Conservation (phyloP, 768 basidiomycete species). For the Mycena maculata region DNA sequence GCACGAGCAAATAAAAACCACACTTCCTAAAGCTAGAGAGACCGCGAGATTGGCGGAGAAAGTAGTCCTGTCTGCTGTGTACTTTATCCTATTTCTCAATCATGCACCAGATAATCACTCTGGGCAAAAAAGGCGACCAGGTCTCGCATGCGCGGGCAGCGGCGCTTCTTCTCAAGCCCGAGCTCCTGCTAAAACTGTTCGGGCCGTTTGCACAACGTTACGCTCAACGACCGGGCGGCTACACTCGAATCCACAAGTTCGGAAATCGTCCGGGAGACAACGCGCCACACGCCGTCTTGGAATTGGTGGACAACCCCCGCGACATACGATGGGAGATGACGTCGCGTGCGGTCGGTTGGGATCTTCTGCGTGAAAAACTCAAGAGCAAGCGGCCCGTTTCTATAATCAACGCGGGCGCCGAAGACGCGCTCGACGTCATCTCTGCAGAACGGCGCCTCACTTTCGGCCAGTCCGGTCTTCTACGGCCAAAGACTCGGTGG, state of each 20-base stretch:
- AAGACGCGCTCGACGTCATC: conserved; percentile 58
- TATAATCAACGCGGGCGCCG: conserved; percentile 64
- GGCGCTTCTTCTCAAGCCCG: conserved; percentile 81
- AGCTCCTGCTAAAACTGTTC: conserved; percentile 86
- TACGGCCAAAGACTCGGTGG: conserved; percentile 77
- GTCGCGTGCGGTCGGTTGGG: conserved; percentile 88
- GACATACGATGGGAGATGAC: conserved; percentile 92
- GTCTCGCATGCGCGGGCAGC: conserved; percentile 78
- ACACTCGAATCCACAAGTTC: conserved; percentile 92
- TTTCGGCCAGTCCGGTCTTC: conserved; percentile 48
- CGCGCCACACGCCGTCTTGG: conserved; percentile 90
- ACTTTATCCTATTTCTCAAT: not conserved
- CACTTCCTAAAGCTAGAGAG: conserved; percentile 94
- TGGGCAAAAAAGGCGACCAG: conserved; percentile 87
- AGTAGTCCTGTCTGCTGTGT: conserved; percentile 51
- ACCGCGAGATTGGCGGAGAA: conserved; percentile 93
- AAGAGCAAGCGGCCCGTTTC: conserved; percentile 54
- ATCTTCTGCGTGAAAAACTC: conserved; percentile 72
- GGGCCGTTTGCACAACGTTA: conserved; percentile 84
- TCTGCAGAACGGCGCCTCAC: conserved; percentile 58
- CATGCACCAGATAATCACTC: conserved; percentile 79
- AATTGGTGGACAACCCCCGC: conserved; percentile 93
- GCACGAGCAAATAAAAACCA: conserved; percentile 96
- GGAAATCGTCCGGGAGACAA: conserved; percentile 94
- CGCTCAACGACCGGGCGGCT: conserved; percentile 86